Base-by-base conservation (phyloP, 805 yeast species). In the Zygosaccharomyces kombuchaensis region DNA sequence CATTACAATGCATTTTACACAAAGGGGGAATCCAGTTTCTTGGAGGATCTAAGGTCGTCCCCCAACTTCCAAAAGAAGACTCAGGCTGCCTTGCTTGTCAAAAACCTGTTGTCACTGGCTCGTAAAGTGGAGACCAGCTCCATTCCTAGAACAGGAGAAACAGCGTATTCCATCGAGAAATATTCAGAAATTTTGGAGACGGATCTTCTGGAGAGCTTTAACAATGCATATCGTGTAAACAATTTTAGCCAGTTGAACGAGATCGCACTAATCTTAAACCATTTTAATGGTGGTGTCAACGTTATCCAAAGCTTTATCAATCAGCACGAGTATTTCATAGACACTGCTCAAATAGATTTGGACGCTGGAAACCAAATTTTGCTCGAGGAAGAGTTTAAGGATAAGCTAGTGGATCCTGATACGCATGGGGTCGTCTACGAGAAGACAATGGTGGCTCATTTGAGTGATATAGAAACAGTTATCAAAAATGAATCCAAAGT, bases 291-390 rank as follows among this genome's bases (percentile, higher is more conserved):
- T 14, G 96, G 96, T 9, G 74, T 78, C 9, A 81, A 84, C 47
- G 91, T 90, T 7, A 84, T 87, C 7, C 87, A 83, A 59, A 80
- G 83, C 40, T 91, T 87, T 66, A 85, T 90, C 34, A 81, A 80
- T 59, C 88, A 86, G 59, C 87, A 86, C 59, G 84, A 81, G 40
- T 76, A 83, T 47, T 84, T 90, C 63, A 70, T 67, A 40, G 56
- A 64, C 54, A 67, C 63, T 31, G 59, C 51, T 19, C 61, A 63
- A 14, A 56, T 63, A 25, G 65, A 62, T 35, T 45, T 58, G 6
- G 60, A 64, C 25, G 66, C 56, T 19, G 49, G 51, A 3, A 54
- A 51, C 10, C 56, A 67, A 29, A 47, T 53, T 9, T 38, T 70
- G 21, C 69, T 71, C 16, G 71, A 75, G 51, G 79, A 77, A 38